These are phyloP conservation scores for Alternaria dauci DNA, from an alignment of 2,329 filamentous ascomycete species.

Conservation along the genomic window DNA sequence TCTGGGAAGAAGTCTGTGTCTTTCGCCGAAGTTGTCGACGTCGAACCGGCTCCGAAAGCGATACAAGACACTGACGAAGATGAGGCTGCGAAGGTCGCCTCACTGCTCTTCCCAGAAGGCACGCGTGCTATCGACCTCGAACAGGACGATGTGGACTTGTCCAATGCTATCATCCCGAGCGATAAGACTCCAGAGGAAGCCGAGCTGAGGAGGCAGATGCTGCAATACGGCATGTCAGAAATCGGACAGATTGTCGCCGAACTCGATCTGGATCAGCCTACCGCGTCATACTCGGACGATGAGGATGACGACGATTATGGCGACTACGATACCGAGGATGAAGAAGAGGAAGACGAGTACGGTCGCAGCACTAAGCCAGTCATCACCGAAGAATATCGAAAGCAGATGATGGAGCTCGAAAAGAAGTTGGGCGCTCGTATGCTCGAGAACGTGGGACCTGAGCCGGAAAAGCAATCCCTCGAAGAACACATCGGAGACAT, in stretches of 20 bases:
- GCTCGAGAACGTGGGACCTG: conserved; percentile 66
- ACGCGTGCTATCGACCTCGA: conserved; percentile 55
- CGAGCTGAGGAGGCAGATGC: conserved; percentile 82
- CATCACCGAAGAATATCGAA: conserved; percentile 77
- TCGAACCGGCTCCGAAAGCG: conserved; percentile 43
- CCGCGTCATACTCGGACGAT: conserved; percentile 59
- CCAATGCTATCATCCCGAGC: conserved; percentile 69
- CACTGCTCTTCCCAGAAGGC: conserved; percentile 42
- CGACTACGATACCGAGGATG: conserved; percentile 58
- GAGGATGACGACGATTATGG: conserved; percentile 54
- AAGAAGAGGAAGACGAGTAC: conserved; percentile 76
- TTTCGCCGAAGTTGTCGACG: conserved; percentile 66
- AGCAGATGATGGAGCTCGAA: conserved; percentile 86
- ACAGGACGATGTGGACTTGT: conserved; percentile 51
- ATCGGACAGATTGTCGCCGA: conserved; percentile 93
- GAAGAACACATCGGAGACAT: conserved; percentile 64
- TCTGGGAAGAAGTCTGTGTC: conserved; percentile 66
- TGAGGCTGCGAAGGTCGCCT: conserved; percentile 39
- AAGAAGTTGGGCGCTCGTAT: conserved; percentile 71
- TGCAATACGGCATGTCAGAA: conserved; percentile 86
- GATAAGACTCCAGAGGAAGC: conserved; percentile 84
- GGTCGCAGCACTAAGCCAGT: conserved; percentile 75
- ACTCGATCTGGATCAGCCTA: conserved; percentile 78
- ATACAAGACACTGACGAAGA: conserved; percentile 28
- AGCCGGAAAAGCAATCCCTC: conserved; percentile 46